phyloP scores from a whole-genome alignment of 345 rosid genomes.

The Dipteronia sinensis region DNA sequence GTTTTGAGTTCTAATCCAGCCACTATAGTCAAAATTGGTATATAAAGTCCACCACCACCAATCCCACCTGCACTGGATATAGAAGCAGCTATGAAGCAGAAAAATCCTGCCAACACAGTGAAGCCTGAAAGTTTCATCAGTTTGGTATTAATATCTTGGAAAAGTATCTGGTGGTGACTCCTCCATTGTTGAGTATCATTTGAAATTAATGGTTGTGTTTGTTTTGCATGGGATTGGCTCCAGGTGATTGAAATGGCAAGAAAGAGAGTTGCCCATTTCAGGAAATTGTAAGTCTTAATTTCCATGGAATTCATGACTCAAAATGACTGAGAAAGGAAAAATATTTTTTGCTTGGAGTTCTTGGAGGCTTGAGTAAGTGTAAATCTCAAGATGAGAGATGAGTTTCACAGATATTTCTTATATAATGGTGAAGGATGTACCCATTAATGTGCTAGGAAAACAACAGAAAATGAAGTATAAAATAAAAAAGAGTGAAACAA shows the following conservation, averaged over 20 bases:
- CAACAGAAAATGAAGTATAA: background rate
- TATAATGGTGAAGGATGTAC: background rate
- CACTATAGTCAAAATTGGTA: slow-evolving; percentile 70
- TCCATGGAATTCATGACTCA: slow-evolving; percentile 12
- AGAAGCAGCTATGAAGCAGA: slow-evolving; percentile 69
- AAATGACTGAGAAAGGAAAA: background rate
- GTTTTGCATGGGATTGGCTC: slow-evolving; percentile 28
- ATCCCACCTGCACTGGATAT: slow-evolving; percentile 96
- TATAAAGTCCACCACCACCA: slow-evolving; percentile 87
- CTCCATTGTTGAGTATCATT: slow-evolving; percentile 43
- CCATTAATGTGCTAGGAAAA: background rate
- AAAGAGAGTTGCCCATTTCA: slow-evolving; percentile 21
- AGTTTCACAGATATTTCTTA: background rate
- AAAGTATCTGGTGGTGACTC: slow-evolving; percentile 20
- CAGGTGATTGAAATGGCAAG: slow-evolving; percentile 30
- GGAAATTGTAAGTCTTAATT: slow-evolving; percentile 20
- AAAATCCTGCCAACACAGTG: slow-evolving; percentile 46
- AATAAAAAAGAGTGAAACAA: background rate
- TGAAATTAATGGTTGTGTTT: slow-evolving; percentile 20
- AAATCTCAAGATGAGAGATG: background rate
- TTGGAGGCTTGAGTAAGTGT: background rate
- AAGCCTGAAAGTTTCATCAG: slow-evolving; percentile 46
- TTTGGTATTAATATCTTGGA: slow-evolving; percentile 24
- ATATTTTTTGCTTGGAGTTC: background rate
- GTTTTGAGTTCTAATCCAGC: slow-evolving; percentile 77